phyloP scores from a whole-genome alignment of 73 alveolate species.

The Stentor roeselii region DNA sequence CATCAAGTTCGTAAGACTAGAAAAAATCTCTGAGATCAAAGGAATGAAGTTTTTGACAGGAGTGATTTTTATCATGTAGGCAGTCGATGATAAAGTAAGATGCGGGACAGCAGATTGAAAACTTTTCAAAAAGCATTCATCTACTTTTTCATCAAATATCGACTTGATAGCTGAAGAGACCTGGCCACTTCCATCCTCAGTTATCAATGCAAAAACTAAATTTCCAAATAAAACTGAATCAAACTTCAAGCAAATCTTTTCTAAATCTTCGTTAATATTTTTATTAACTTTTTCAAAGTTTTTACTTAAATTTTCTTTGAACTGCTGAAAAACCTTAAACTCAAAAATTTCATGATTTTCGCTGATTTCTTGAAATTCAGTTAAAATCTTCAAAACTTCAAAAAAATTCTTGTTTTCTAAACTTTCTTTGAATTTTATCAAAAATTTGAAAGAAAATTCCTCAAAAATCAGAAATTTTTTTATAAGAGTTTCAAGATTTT shows the following conservation, averaged over 20 bases:
- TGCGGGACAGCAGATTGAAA: neutral
- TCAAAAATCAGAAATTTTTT: too few species aligned
- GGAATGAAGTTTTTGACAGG: neutral
- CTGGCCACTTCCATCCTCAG: neutral
- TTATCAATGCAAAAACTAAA: neutral
- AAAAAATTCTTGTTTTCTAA: too few species aligned
- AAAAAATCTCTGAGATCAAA: neutral
- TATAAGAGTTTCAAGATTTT: too few species aligned
- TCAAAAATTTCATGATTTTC: too few species aligned
- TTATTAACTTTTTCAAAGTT: too few species aligned
- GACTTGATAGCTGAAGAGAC: neutral
- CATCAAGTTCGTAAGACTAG: neutral
- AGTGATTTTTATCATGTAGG: neutral
- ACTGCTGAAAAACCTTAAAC: too few species aligned
- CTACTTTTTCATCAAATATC: neutral
- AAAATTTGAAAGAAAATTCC: too few species aligned
- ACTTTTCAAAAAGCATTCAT: neutral
- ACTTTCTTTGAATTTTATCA: too few species aligned
- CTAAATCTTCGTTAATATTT: too few species aligned
- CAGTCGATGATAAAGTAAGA: neutral
- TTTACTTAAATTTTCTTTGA: too few species aligned
- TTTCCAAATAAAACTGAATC: neutral
- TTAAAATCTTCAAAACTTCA: too few species aligned
- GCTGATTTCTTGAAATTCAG: too few species aligned
- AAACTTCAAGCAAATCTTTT: neutral